Percentiles rank a stretch among this genome's conserved stretches.
These are phyloP conservation scores for Fennellomyces sp. DNA, from an alignment of 371 early-diverging fungal species.

Conservation along the genomic window DNA sequence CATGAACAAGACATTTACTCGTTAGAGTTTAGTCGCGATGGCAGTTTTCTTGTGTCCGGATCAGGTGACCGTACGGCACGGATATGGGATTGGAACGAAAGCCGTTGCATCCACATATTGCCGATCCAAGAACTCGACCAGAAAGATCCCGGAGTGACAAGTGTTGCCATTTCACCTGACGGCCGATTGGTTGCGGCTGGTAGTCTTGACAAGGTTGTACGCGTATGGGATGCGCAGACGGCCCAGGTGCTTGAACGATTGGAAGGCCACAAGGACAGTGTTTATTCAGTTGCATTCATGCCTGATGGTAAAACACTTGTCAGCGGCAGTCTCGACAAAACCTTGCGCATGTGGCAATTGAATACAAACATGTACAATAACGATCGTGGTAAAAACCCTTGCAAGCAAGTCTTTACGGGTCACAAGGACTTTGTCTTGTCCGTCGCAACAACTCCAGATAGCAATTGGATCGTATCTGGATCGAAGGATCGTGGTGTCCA, in stretches of 20 bases:
- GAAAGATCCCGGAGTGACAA: slow-evolving; percentile 93
- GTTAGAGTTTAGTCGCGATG: slow-evolving; percentile 93
- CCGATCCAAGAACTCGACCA: slow-evolving; percentile 75
- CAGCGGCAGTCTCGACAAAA: slow-evolving; percentile 94
- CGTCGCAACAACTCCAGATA: slow-evolving; percentile 90
- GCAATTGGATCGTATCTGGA: slow-evolving; percentile 92
- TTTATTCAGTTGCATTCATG: slow-evolving; percentile 94
- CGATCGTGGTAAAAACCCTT: slow-evolving; percentile 35
- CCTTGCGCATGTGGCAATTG: slow-evolving; percentile 92
- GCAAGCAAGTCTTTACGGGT: slow-evolving; percentile 62
- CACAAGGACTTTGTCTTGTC: slow-evolving; percentile 95
- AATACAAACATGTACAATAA: slow-evolving; percentile 22
- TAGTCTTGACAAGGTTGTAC: slow-evolving; percentile 88
- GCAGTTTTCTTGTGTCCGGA: slow-evolving; percentile 88
- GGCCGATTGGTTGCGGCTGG: slow-evolving; percentile 80
- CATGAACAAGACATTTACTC: slow-evolving; percentile 97
- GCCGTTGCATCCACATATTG: slow-evolving; percentile 71
- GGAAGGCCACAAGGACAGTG: slow-evolving; percentile 95
- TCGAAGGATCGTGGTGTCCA: slow-evolving; percentile 94
- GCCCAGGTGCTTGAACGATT: slow-evolving; percentile 85
- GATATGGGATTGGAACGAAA: slow-evolving; percentile 85
- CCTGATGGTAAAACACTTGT: slow-evolving; percentile 91
- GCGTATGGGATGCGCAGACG: slow-evolving; percentile 87
- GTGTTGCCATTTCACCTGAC: slow-evolving; percentile 88
- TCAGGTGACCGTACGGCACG: slow-evolving; percentile 91